Evolutionary conservation across 1,284 basidiomycete genomes (phyloP), one percentile per base, ranked within the genome.

Genomic region (Schizophyllum commune): DNA sequence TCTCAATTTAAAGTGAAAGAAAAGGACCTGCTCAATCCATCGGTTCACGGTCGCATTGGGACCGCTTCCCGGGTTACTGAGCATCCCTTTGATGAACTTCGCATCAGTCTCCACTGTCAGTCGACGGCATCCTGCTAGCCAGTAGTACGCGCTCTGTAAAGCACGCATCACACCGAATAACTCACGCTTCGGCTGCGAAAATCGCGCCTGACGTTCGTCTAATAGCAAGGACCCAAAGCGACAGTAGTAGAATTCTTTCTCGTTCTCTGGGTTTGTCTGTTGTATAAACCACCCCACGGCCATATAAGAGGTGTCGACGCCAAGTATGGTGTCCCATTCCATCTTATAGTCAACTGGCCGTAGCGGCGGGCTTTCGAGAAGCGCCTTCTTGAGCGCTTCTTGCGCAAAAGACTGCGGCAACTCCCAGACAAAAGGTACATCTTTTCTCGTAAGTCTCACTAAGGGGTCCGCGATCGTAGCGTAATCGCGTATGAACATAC

Each of bases 111-210:
- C n/a, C n/a, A n/a, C n/a, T 54, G 1, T 60, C 63, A 52, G 1
- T 60, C 62, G 1, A 63, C 13, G 13, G 61, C 27, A 58, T 58
- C 58, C 11, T 58, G 58, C 19, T 61, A 57, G 57, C 58, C 56
- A 5, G 60, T 53, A 9, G 60, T 58, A 15, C 60, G 21, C 15
- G 62, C 62, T 11, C 62, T 33, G 65, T 64, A 75, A 59, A 0
- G 70, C 67, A 0, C 70, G 62, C 20, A 59, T 58, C 27, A 63
- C 56, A 2, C 62, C 60, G 32, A 75, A 79, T 0, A 81, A 59
- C 57, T 80, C 74, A 1, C 75, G 61, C 61, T 80, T 80, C 0
- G 76, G 66, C 58, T 80, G 77, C 0, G 73, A 78, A 60, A 77
- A 81, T 0, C 66, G 32, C 0, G 67, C 58, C 62, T 82, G 75